Evolutionary conservation across 352 stramenopile genomes (phyloP).

Genomic region (Nothophytophthora sp.): DNA sequence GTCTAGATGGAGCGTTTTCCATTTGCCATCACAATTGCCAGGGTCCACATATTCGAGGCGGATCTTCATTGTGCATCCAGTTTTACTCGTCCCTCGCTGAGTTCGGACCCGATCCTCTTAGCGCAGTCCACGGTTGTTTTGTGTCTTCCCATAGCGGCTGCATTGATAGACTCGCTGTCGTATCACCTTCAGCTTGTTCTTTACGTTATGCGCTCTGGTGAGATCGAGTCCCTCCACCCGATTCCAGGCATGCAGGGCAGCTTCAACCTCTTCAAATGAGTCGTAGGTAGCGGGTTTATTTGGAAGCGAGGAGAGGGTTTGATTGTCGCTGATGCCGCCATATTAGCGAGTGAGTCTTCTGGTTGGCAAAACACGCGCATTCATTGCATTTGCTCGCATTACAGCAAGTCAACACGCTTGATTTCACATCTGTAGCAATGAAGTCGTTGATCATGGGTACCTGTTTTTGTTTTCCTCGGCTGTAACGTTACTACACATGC

Average conservation of each 20-base stretch:
- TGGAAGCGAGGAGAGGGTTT: no score
- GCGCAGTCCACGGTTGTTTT: not conserved
- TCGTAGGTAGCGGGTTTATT: no score
- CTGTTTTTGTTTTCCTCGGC: no score
- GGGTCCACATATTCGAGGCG: not conserved
- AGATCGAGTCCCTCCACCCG: slow-evolving; percentile 1
- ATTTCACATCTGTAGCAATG: no score
- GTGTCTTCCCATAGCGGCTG: not conserved
- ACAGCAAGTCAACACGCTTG: no score
- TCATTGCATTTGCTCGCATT: no score
- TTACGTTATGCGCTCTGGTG: slow-evolving; percentile 4
- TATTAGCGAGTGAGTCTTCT: no score
- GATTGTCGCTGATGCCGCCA: no score
- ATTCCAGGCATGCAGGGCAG: slow-evolving; percentile 1
- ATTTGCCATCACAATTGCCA: not conserved
- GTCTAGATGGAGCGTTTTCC: slow-evolving; percentile 1
- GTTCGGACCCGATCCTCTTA: not conserved
- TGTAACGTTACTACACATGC: no score
- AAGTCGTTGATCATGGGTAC: no score
- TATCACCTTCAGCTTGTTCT: slow-evolving; percentile 2
- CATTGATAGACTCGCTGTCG: slow-evolving; percentile 4
- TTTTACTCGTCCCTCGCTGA: not conserved
- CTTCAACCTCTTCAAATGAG: slow-evolving; percentile 2
- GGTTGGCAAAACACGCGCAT: no score
- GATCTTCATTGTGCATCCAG: slow-evolving; percentile 8